These are phyloP conservation scores for Fusarium tuaranense DNA, from an alignment of 2,329 filamentous ascomycete species.

Conservation along the genomic window DNA sequence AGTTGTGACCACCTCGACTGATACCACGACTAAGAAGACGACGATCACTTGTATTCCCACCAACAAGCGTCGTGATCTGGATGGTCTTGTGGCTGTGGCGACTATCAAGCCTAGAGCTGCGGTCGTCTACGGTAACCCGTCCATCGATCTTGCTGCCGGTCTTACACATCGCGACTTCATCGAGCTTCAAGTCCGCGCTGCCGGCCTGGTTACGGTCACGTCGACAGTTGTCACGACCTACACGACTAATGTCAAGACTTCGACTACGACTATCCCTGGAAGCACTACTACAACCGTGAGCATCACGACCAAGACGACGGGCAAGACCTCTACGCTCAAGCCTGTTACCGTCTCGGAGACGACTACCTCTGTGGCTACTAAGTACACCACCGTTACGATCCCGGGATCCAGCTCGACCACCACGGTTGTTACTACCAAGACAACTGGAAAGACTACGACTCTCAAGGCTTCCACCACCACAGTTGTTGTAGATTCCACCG, in stretches of 20 bases:
- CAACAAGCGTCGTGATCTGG: constrained; percentile 25
- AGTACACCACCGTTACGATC: constrained; percentile 20
- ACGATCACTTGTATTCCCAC: constrained; percentile 37
- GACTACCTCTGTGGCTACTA: constrained; percentile 24
- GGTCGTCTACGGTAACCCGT: constrained; percentile 25
- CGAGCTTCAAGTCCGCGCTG: constrained; percentile 23
- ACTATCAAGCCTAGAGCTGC: constrained; percentile 17
- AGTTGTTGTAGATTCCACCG: constrained; percentile 22
- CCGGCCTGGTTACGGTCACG: constrained; percentile 15
- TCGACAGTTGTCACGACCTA: constrained; percentile 26
- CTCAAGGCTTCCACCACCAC: constrained; percentile 36
- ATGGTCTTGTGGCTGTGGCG: neutral
- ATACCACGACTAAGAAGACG: constrained; percentile 33
- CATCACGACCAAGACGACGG: constrained; percentile 22
- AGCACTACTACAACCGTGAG: constrained; percentile 27
- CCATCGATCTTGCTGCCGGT: constrained; percentile 8
- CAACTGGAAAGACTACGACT: constrained; percentile 37
- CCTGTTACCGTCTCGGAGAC: constrained; percentile 19
- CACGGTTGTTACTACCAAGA: constrained; percentile 25
- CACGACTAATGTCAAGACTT: constrained; percentile 31
- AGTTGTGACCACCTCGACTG: constrained; percentile 35
- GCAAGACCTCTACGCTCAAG: constrained; percentile 28
- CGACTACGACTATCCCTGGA: constrained; percentile 21
- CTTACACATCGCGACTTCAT: constrained; percentile 24
- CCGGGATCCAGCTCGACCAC: constrained; percentile 32